Evolutionary conservation across 495 filamentous ascomycete species (phyloP).

Genomic region (Geopyxis carbonaria): DNA sequence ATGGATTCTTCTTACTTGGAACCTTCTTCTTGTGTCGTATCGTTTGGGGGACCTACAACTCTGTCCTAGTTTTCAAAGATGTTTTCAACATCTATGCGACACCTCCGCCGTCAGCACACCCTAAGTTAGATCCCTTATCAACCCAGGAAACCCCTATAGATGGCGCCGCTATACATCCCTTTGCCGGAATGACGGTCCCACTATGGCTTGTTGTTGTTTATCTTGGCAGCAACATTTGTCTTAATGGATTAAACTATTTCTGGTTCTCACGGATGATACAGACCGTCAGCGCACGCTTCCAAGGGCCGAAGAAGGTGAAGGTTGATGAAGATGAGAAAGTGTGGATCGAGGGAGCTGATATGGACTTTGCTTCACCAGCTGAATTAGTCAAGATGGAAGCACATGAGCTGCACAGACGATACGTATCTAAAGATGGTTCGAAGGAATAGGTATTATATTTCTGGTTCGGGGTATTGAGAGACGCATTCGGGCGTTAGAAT

Average conservation of each 20-base stretch:
- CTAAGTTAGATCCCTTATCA: no score
- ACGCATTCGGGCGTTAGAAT: no score
- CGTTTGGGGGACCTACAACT: constrained; percentile 79
- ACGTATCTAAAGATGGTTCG: no score
- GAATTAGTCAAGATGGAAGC: no score
- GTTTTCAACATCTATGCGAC: constrained; percentile 47
- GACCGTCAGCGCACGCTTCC: constrained; percentile 73
- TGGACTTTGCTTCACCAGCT: constrained; percentile 18
- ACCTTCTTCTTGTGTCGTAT: constrained; percentile 83
- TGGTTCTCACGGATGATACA: constrained; percentile 98
- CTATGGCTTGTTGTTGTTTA: constrained; percentile 67
- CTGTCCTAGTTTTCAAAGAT: constrained; percentile 57
- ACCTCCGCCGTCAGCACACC: constrained; percentile 25
- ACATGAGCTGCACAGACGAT: no score
- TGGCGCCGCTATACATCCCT: constrained; percentile 11
- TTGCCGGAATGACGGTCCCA: constrained; percentile 37
- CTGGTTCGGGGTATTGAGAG: no score
- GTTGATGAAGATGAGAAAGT: constrained; percentile 10
- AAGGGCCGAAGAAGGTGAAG: constrained; percentile 22
- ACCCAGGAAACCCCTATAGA: constrained; percentile 23
- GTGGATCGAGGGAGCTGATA: constrained; percentile 14
- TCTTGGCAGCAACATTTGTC: constrained; percentile 53
- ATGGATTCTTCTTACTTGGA: constrained; percentile 53
- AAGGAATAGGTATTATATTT: no score
- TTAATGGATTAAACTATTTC: constrained; percentile 81